phyloP scores from a whole-genome alignment of 2,329 filamentous ascomycete species.

The Fonsecaea nubica region DNA sequence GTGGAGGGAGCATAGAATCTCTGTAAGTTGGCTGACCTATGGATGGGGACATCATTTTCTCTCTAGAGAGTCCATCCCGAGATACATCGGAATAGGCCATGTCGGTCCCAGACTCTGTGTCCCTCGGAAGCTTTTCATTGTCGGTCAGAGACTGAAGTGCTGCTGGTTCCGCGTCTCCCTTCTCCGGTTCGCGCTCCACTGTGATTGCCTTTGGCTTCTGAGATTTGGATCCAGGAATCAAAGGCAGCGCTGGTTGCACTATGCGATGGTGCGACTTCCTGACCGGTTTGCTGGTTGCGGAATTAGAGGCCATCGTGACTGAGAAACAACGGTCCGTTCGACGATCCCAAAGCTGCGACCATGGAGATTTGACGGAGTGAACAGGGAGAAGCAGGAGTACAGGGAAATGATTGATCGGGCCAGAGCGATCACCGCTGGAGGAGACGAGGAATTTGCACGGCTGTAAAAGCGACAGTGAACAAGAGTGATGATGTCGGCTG shows the following conservation, averaged over 20 bases:
- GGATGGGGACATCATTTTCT: slow-evolving; percentile 14
- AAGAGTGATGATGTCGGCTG: slow-evolving; percentile 6
- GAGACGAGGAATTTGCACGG: slow-evolving; percentile 2
- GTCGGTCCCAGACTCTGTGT: slow-evolving; percentile 4
- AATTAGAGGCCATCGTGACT: slow-evolving; percentile 25
- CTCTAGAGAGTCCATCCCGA: not conserved
- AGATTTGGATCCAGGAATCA: slow-evolving; percentile 14
- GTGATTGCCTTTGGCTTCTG: slow-evolving; percentile 15
- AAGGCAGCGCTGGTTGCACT: slow-evolving; percentile 29
- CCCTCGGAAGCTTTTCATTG: slow-evolving; percentile 1
- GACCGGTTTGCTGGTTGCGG: slow-evolving; percentile 3
- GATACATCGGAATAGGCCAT: not conserved
- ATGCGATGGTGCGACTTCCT: slow-evolving; percentile 22
- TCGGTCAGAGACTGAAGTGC: not conserved
- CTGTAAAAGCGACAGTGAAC: not conserved
- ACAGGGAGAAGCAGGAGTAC: not conserved
- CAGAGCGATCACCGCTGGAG: slow-evolving; percentile 17
- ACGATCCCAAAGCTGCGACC: slow-evolving; percentile 20
- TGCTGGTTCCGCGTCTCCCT: slow-evolving; percentile 7
- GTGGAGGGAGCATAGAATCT: not conserved
- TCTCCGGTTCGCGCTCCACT: slow-evolving; percentile 11
- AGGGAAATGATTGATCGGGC: not conserved
- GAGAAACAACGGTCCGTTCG: slow-evolving; percentile 19
- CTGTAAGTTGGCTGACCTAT: slow-evolving; percentile 13
- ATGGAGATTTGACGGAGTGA: slow-evolving; percentile 23